Percentiles rank a stretch among this genome's conserved stretches.
Conservation (phyloP, 371 early-diverging fungal genomes). For the Mortierella sp. region DNA sequence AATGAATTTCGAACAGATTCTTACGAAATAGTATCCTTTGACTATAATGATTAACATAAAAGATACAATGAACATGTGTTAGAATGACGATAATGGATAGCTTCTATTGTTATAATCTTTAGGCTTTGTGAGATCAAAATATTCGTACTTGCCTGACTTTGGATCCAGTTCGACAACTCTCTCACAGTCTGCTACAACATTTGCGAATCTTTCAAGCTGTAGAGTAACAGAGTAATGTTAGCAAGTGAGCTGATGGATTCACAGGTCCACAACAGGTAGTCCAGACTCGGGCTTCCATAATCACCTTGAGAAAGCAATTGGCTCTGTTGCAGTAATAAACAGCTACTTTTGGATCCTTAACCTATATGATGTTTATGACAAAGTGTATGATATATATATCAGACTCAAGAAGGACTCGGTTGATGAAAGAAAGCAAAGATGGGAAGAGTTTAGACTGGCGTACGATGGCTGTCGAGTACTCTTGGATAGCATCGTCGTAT, state of each 20-base stretch:
- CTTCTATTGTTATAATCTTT: no score
- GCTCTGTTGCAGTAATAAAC: slow-evolving; percentile 87
- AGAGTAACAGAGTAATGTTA: not conserved
- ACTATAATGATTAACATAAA: slow-evolving; percentile 54
- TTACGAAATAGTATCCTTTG: slow-evolving; percentile 79
- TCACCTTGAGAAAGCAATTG: slow-evolving; percentile 77
- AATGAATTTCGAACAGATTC: not conserved
- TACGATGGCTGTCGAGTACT: slow-evolving; percentile 84
- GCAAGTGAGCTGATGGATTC: not conserved
- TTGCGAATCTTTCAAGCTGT: slow-evolving; percentile 67
- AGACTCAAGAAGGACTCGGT: not conserved
- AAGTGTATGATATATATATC: not conserved
- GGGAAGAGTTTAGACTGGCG: slow-evolving; percentile 1
- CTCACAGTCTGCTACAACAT: slow-evolving; percentile 76
- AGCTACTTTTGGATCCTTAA: slow-evolving; percentile 73
- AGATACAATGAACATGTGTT: not conserved
- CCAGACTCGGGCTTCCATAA: not conserved
- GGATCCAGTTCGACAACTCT: slow-evolving; percentile 80
- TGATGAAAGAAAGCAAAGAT: not conserved
- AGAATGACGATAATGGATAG: not conserved
- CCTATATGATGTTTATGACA: slow-evolving; percentile 51
- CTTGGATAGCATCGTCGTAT: slow-evolving; percentile 76
- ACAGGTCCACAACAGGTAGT: not conserved
- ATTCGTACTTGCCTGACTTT: slow-evolving; percentile 60
- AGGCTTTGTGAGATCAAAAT: no score